Percentiles rank a stretch among this genome's conserved stretches.
Evolutionary conservation across 2,329 filamentous ascomycete genomes (phyloP).

Genomic region (Cercospora sesami): DNA sequence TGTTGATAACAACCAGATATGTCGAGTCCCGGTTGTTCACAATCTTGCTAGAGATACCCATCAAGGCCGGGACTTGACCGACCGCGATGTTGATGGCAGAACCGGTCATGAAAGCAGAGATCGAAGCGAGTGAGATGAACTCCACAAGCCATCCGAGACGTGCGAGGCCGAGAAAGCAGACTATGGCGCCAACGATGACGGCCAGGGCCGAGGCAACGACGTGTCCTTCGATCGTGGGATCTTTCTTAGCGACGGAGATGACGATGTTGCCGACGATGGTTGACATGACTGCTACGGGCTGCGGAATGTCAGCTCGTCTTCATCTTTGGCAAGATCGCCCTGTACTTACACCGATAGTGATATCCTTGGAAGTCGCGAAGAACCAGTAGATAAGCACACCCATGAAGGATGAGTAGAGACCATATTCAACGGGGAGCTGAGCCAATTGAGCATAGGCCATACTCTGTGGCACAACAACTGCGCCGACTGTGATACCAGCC

Average conservation of each 20-base stretch:
- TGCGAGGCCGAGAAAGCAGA: slow-evolving; percentile 74
- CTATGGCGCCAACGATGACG: slow-evolving; percentile 73
- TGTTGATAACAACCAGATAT: slow-evolving; percentile 81
- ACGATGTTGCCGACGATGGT: slow-evolving; percentile 85
- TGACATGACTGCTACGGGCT: slow-evolving; percentile 94
- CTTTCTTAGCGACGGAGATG: slow-evolving; percentile 56
- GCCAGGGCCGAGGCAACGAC: slow-evolving; percentile 76
- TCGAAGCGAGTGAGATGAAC: slow-evolving; percentile 83
- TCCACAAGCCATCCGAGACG: slow-evolving; percentile 89
- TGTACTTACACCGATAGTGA: slow-evolving; percentile 80
- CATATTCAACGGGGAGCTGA: slow-evolving; percentile 75
- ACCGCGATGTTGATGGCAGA: slow-evolving; percentile 85
- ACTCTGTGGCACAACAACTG: slow-evolving; percentile 88
- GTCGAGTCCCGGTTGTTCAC: slow-evolving; percentile 76
- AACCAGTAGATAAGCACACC: slow-evolving; percentile 95
- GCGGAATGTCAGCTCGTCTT: slow-evolving; percentile 17
- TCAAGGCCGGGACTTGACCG: slow-evolving; percentile 77
- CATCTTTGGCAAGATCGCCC: not conserved
- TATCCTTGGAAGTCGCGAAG: slow-evolving; percentile 97
- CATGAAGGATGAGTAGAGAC: slow-evolving; percentile 94
- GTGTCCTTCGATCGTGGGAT: slow-evolving; percentile 61
- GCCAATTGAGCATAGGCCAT: slow-evolving; percentile 94
- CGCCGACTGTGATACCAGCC: slow-evolving; percentile 74
- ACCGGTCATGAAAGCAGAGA: slow-evolving; percentile 95
- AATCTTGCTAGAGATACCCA: slow-evolving; percentile 66